Evolutionary conservation across 306 rosid genomes (phyloP).

Genomic region (Amphicarpaea edgeworthii): DNA sequence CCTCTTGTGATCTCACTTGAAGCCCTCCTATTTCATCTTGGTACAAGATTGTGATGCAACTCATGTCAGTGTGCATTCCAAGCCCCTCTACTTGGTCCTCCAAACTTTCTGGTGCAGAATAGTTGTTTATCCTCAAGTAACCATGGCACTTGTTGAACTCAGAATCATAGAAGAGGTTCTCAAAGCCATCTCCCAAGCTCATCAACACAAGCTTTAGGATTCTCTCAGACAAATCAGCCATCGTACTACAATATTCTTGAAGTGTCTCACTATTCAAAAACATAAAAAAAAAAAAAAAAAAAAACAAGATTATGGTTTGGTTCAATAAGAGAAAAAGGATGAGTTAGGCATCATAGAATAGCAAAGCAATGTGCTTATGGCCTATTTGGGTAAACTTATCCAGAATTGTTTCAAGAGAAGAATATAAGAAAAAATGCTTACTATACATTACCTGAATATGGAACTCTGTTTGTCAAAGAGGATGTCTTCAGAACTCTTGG

Average conservation of each 20-base stretch:
- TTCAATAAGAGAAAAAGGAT: background rate
- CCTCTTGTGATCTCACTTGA: constrained; percentile 80
- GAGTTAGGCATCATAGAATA: constrained; percentile 6
- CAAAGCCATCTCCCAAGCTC: constrained; percentile 75
- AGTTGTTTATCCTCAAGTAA: constrained; percentile 85
- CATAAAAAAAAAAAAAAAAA: background rate
- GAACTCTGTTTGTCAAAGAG: constrained; percentile 61
- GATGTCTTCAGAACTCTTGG: constrained; percentile 70
- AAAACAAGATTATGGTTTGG: constrained; percentile 19
- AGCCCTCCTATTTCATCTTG: constrained; percentile 94
- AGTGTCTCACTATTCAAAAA: constrained; percentile 66
- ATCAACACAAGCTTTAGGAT: constrained; percentile 62
- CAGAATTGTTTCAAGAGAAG: too few species aligned
- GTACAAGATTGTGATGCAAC: constrained; percentile 80
- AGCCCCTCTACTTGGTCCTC: constrained; percentile 81
- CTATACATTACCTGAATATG: constrained; percentile 67
- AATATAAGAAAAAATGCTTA: too few species aligned
- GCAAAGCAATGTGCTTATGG: background rate
- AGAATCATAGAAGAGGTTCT: constrained; percentile 55
- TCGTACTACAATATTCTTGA: constrained; percentile 85
- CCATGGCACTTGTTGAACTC: constrained; percentile 87
- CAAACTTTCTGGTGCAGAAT: constrained; percentile 60
- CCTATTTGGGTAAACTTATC: too few species aligned
- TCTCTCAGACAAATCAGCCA: constrained; percentile 75
- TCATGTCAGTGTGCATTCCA: constrained; percentile 97